Percentiles rank a stretch among this genome's conserved stretches.
Evolutionary conservation across 1,284 basidiomycete species (phyloP).

Genomic region (Filobasidium uniguttulatum): DNA sequence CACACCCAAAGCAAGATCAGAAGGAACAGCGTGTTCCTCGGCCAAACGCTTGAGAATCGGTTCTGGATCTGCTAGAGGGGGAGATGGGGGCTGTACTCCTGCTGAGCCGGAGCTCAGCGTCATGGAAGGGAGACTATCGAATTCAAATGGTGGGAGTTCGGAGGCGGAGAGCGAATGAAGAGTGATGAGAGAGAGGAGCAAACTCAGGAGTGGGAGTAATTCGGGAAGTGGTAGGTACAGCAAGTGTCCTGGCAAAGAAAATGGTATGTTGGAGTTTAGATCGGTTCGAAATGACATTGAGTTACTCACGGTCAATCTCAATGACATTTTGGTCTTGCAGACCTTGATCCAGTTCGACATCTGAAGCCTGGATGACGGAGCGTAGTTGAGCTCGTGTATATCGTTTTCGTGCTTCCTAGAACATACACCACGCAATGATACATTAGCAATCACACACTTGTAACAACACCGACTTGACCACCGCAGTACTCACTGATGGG

Average conservation of each 20-base stretch:
- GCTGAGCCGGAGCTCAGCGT: slow-evolving; percentile 2
- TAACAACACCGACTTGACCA: not conserved
- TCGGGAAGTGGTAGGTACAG: slow-evolving; percentile 46
- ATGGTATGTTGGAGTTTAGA: not conserved
- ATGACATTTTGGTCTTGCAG: slow-evolving; percentile 56
- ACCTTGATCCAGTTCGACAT: slow-evolving; percentile 52
- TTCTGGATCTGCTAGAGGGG: slow-evolving; percentile 42
- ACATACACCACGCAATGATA: not conserved
- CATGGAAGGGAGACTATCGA: slow-evolving; percentile 10
- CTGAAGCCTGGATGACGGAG: slow-evolving; percentile 60
- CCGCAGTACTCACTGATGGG: slow-evolving; percentile 1
- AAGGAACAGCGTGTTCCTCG: slow-evolving; percentile 47
- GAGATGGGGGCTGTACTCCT: slow-evolving; percentile 36
- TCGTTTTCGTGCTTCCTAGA: slow-evolving; percentile 19
- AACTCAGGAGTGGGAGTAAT: slow-evolving; percentile 53
- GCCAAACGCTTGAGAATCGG: slow-evolving; percentile 43
- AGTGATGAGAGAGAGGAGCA: slow-evolving; percentile 53
- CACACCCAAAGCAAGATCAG: slow-evolving; percentile 53
- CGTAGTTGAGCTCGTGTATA: slow-evolving; percentile 50
- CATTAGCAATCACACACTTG: slow-evolving; percentile 1
- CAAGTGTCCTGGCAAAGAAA: slow-evolving; percentile 20
- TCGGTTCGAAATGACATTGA: not conserved
- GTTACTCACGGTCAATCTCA: slow-evolving; percentile 49
- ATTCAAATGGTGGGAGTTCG: too few species aligned
- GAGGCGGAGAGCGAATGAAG: slow-evolving; percentile 25